Base-by-base conservation (phyloP, 352 stramenopile species). In the Phytophthora tubulina region DNA sequence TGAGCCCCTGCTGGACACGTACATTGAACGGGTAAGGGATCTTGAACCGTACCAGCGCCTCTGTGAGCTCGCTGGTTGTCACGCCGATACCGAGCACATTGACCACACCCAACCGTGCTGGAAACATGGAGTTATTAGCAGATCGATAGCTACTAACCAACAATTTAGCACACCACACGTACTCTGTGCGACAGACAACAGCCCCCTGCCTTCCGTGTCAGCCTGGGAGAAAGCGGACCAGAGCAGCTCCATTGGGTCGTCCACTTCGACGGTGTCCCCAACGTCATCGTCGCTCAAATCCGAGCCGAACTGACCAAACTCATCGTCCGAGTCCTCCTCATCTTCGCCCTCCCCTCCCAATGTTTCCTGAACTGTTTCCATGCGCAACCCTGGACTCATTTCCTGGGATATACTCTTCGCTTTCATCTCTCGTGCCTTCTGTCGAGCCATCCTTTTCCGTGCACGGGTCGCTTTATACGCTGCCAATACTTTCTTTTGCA, bases 401-500 rank as follows among this genome's bases (percentile, higher is more conserved):
- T 61, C 71, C 57, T 61, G 58, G 13, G 36, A 42, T 4, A 30
- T 44, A 31, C 35, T 72, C 41, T 85, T 83, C 38, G 65, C 70
- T 51, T 82, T 73, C 45, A 74, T 57, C 59, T 94, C 86, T 11
- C 79, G 72, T 4, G 77, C 80, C 32, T 88, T 88, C 33, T 87
- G 83, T 6, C 75, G 78, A 64, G 90, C 86, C 38, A 88, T 70
- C 42, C 87, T 91, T 62, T 89, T 90, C 15, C 77, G 72, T 36
- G 80, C 81, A 0, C 86, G 81, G 8, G 84, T 76, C 7, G 86
- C 81, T 46, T 94, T 94, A 72, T 82, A 90, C 31, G 85, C 84
- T 8, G 76, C 82, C 44, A 92, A 9, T 1, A 95, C 81, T 62
- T 92, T 90, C 67, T 86, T 89, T 53, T 92, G 81, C 73, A 94